Conservation (phyloP, 345 rosid genomes). For the Citrus sinensis region DVS_A1.0 CM039165.1:32084501-32085000, state of each 20-base stretch:
- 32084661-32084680: background rate
- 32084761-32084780: background rate
- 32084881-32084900: background rate
- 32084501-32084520: background rate
- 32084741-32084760: background rate
- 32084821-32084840: background rate
- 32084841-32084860: background rate
- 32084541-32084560: background rate
- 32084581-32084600: background rate
- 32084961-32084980: background rate
- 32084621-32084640: background rate
- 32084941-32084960: background rate
- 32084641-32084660: background rate
- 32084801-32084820: background rate
- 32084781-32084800: background rate
- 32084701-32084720: background rate
- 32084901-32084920: background rate
- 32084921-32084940: background rate
- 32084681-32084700: background rate
- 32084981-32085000: background rate
- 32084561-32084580: background rate
- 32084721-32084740: background rate
- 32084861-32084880: background rate
- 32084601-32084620: background rate
- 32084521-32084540: background rate